Percentiles rank a stretch among this genome's conserved stretches.
phyloP scores from a whole-genome alignment of 2,329 filamentous ascomycete genomes.

The Claviceps humidiphila region DNA sequence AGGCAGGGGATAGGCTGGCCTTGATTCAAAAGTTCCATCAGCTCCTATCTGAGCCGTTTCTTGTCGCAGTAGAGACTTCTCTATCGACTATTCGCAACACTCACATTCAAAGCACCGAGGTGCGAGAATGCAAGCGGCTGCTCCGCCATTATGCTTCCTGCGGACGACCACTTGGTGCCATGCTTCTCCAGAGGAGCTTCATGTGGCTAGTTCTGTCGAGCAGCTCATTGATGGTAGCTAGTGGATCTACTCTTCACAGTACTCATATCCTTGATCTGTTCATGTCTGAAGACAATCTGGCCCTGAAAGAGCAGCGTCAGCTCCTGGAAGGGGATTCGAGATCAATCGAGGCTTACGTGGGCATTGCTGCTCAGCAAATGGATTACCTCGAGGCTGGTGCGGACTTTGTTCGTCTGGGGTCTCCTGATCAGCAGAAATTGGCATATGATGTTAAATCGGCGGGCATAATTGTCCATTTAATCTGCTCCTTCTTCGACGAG shows the following conservation, averaged over 20 bases:
- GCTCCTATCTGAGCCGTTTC: slow-evolving; percentile 71
- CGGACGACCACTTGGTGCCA: slow-evolving; percentile 74
- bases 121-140: slow-evolving; percentile 81
- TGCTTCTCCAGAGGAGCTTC: slow-evolving; percentile 81
- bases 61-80: slow-evolving; percentile 76
- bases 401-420: slow-evolving; percentile 72
- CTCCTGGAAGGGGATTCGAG: slow-evolving; percentile 38
- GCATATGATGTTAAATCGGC: slow-evolving; percentile 77
- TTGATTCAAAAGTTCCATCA: slow-evolving; percentile 59
- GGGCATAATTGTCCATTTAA: slow-evolving; percentile 70
- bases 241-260: slow-evolving; percentile 43
- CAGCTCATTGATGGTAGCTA: slow-evolving; percentile 58
- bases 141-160: slow-evolving; percentile 68
- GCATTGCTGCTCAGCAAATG: slow-evolving; percentile 70
- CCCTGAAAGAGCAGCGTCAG: slow-evolving; percentile 19
- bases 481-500: slow-evolving; percentile 71
- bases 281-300: slow-evolving; percentile 41
- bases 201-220: slow-evolving; percentile 71
- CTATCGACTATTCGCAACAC: slow-evolving; percentile 83
- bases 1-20: slow-evolving; percentile 54
- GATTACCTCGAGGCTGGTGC: slow-evolving; percentile 75
- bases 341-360: slow-evolving; percentile 51
- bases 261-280: slow-evolving; percentile 62
- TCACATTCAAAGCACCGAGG: slow-evolving; percentile 46
- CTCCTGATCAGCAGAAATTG: slow-evolving; percentile 73